Evolutionary conservation across 805 yeast genomes (phyloP), one percentile per base, ranked within the genome.

Genomic region (Brettanomyces bruxellensis): DNA sequence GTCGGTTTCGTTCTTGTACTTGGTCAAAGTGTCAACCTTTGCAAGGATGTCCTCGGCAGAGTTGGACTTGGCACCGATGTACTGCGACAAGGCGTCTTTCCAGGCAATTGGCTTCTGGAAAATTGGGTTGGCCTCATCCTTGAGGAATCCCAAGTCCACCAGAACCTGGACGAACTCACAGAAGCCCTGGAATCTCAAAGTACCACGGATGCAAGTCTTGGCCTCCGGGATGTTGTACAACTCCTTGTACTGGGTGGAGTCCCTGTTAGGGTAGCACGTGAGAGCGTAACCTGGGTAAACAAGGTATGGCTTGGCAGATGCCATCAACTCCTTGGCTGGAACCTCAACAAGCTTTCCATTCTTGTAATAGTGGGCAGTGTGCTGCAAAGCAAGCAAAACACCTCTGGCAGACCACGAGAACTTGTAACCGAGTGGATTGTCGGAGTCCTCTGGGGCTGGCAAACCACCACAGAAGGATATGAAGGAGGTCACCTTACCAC

Each of bases 391-490:
- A 60, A 93, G 78, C 62, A 93, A 72, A 38, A 93, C 98, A 70
- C 99, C 99, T 70, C 99, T 83, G 35, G 98, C 90, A 32, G 97
- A 88, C 99, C 99, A 93, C 39, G 98, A 90, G 72, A 93, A 93
- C 75, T 93, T 93, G 81, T 93, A 93, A 57, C 99, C 99, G 65
- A 93, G 76, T 48, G 99, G 99, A 72, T 93, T 93, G 72, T 89
- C 95, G 30, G 98, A 91, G 68, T 83, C 79, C 72, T 91, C 99
- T 53, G 99, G 97, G 32, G 99, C 93, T 54, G 98, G 98, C 61
- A 93, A 78, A 60, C 99, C 99, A 71, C 99, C 99, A 72, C 99
- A 93, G 83, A 87, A 93, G 6, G 96, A 87, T 58, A 89, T 72
- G 80, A 93, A 93, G 5, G 95, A 85, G 64, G 78, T 86, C 71